Evolutionary conservation across 1,139 yeast genomes (phyloP).

Genomic region (Yamadazyma sp.): DNA sequence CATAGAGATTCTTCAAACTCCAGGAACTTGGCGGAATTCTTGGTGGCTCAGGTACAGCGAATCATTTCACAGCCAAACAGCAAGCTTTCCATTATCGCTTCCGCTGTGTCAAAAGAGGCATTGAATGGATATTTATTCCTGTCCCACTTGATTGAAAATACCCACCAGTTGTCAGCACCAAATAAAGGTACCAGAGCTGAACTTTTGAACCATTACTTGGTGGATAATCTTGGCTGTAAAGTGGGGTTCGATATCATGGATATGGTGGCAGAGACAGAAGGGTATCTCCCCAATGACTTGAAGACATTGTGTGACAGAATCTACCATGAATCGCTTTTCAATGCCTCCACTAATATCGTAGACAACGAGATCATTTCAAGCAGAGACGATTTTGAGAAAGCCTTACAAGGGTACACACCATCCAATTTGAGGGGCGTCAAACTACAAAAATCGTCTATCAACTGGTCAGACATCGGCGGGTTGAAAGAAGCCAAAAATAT

Average conservation of each 20-base stretch:
- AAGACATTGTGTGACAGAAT: conserved; percentile 73
- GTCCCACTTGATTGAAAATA: conserved; percentile 70
- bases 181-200: conserved; percentile 58
- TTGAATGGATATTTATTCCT: conserved; percentile 62
- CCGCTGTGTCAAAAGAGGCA: conserved; percentile 65
- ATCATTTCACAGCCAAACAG: conserved; percentile 42
- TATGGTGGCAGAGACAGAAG: conserved; percentile 80
- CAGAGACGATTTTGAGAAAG: conserved; percentile 48
- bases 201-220: conserved; percentile 51
- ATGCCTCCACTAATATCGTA: conserved; percentile 15
- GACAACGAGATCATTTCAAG: conserved; percentile 19
- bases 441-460: conserved; percentile 70
- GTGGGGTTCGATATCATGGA: conserved; percentile 61
- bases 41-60: conserved; percentile 39
- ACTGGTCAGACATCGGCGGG: conserved; percentile 93
- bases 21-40: conserved; percentile 54
- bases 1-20: conserved; percentile 63
- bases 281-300: conserved; percentile 83
- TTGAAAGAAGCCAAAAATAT: conserved; percentile 71
- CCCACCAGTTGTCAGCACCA: conserved; percentile 66
- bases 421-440: conserved; percentile 85
- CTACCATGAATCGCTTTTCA: conserved; percentile 61
- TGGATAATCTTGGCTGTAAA: conserved; percentile 27
- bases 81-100: conserved; percentile 52
- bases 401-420: conserved; percentile 72